A percentile compares a stretch with the other conserved stretches of the same genome.
phyloP scores from a whole-genome alignment of 129 eudicot species.

The Heracleum sosnowskyi region DNA sequence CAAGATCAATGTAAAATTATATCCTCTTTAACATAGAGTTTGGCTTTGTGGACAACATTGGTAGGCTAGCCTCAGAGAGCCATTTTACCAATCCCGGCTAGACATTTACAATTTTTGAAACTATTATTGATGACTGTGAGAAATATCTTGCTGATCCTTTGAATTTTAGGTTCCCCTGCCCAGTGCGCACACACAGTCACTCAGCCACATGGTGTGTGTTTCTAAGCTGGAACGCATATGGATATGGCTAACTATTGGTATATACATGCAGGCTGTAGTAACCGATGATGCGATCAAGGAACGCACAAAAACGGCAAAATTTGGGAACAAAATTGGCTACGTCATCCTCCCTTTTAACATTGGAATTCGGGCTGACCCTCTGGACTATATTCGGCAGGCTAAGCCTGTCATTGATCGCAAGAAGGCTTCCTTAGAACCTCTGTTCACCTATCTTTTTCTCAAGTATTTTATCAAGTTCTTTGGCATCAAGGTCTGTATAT shows the following conservation, averaged over 20 bases:
- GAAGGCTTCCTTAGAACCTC: not conserved
- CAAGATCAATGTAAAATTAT: not conserved
- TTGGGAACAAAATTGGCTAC: not conserved
- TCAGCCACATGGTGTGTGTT: not conserved
- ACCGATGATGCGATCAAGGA: not conserved
- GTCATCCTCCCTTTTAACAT: not conserved
- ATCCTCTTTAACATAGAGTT: not conserved
- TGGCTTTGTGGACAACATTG: not conserved
- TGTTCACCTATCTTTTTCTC: slow-evolving; percentile 1
- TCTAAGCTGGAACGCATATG: not conserved
- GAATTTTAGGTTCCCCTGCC: too few relatives aligned
- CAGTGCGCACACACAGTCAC: too few relatives aligned
- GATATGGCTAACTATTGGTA: not conserved
- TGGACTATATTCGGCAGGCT: not conserved
- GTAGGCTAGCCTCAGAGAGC: too few relatives aligned
- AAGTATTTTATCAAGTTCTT: not conserved
- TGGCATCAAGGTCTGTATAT: not conserved
- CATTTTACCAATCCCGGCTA: too few relatives aligned
- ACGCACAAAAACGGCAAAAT: not conserved
- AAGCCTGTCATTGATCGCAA: not conserved
- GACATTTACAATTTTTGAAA: too few relatives aligned
- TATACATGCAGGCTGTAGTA: not conserved
- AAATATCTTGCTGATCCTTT: too few relatives aligned
- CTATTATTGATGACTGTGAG: too few relatives aligned
- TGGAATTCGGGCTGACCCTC: not conserved